Evolutionary conservation across 768 basidiomycete species (phyloP), one percentile per base, ranked within the genome.

Genomic region (Xerocomellus chrysenteron): DNA sequence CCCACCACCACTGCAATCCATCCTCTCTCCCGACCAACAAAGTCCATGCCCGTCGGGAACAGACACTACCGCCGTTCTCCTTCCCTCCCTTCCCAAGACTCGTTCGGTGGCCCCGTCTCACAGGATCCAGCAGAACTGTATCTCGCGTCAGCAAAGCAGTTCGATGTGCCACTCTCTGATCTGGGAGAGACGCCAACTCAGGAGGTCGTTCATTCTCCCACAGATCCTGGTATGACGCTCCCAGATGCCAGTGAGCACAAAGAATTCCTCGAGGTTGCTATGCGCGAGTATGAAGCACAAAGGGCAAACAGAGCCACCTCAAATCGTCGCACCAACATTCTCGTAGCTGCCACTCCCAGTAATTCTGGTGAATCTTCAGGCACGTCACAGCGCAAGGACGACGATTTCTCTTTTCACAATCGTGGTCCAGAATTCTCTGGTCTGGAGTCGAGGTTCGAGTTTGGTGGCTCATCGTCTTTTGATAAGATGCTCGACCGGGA

Each of bases 151-250:
- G 55, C 70, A 45, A 80, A 78, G 58, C 75, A 78, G 49, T 85
- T 88, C 50, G 67, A 79, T 42, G 70, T 83, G 19, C 88, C 87
- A 51, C 70, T 88, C 45, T 80, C 82, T 32, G 80, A 85, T 59
- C 74, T 86, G 17, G 81, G 73, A 50, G 74, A 67, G 58, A 68
- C 59, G 30, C 61, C 67, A 44, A 69, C 68, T 8, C 62, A 67
- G 47, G 65, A 68, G 56, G 68, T 55, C 43, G 33, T 57, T 40
- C 65, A 65, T 55, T 59, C 60, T n/a, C 71, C 63, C 40, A 56
- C 76, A 45, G 72, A 82, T 30, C 82, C 82, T 16, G 79, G 70
- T 36, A 65, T 76, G 35, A 84, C 84, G 19, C 84, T 85, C n/a
- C 74, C 74, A 5, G 68, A 75, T 50, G 80, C 80, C 2, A 75